Evolutionary conservation across 2,329 filamentous ascomycete species (phyloP), one percentile per base, ranked within the genome.

Genomic region (Chrysosporium keratinophilum): DNA sequence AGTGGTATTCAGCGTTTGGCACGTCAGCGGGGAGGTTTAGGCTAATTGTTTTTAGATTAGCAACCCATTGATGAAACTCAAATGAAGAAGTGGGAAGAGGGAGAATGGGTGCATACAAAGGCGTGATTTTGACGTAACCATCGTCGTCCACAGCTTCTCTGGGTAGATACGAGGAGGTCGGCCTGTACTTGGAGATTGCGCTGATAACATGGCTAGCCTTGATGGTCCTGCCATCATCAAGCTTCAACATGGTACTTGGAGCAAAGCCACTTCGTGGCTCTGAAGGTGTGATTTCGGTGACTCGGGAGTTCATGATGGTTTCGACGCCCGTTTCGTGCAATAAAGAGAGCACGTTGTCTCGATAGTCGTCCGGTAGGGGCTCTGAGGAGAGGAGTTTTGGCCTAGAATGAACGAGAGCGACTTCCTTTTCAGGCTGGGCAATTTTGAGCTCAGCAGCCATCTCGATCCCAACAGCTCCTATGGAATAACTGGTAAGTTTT

Each of bases 371-470:
- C 0, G 85, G 82, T 1, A 93, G 75, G 2, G 79, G 80, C 69
- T 93, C 87, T 0, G 84, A 80, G 0, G 85, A 88, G 6, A 91
- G 75, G 1, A 91, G 77, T 61, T 79, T 79, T 23, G 78, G 73
- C 17, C 85, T 76, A 3, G 86, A 89, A 65, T 91, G 87, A 3
- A 88, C 79, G 1, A 93, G 77, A 0, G 81, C 86, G n/a, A 91
- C 82, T 40, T 78, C 77, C 52, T 81, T 71, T 10, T 77, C 62
- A 0, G 87, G 85, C 57, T 83, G 76, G 20, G 82, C 72, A 44
- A 79, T 67, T 68, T 89, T 90, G 52, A 90, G 73, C 70, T 93
- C 87, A 1, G 84, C 81, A 0, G 87, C 85, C 77, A 91, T 88
- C 66, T 91, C 87, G 52, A 90, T 82, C 7, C 87, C 87, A 1